A percentile compares a stretch with the other conserved stretches of the same genome.
Evolutionary conservation across 305 asterid genomes (phyloP).

Genomic region (Solanum chacoense): DNA sequence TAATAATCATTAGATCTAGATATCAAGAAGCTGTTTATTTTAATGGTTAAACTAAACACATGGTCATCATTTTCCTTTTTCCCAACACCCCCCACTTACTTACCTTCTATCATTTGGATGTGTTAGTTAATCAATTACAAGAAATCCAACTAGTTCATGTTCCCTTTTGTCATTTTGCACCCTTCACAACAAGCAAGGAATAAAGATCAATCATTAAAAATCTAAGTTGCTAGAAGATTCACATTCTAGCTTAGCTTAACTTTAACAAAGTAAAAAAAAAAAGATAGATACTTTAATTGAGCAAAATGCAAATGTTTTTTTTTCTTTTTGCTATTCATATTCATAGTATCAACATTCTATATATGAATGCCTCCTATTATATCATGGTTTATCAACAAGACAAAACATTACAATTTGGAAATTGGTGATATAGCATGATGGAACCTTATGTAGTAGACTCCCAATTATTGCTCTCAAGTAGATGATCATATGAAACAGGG

Average conservation of each 20-base stretch:
- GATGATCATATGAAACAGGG: conserved; percentile 9
- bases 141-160: conserved; percentile 5
- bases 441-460: not conserved
- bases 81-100: conserved; percentile 14
- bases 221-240: not conserved
- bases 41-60: conserved; percentile 14
- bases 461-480: conserved; percentile 18
- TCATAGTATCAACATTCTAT: not conserved
- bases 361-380: not conserved
- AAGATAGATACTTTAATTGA: not conserved
- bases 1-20: not conserved
- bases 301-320: not conserved
- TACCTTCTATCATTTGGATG: conserved; percentile 10
- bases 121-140: conserved; percentile 20
- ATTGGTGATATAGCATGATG: not conserved
- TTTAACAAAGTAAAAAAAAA: not conserved
- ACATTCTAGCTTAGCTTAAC: not conserved
- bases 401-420: conserved; percentile 5
- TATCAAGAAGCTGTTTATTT: not conserved
- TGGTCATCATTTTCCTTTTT: conserved; percentile 1
- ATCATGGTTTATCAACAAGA: not conserved
- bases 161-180: conserved; percentile 24
- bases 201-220: conserved; percentile 15
- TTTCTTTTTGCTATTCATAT: not conserved
- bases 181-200: conserved; percentile 31